phyloP scores from a whole-genome alignment of 2,329 filamentous ascomycete genomes.

The Colletotrichum paranaense region DNA sequence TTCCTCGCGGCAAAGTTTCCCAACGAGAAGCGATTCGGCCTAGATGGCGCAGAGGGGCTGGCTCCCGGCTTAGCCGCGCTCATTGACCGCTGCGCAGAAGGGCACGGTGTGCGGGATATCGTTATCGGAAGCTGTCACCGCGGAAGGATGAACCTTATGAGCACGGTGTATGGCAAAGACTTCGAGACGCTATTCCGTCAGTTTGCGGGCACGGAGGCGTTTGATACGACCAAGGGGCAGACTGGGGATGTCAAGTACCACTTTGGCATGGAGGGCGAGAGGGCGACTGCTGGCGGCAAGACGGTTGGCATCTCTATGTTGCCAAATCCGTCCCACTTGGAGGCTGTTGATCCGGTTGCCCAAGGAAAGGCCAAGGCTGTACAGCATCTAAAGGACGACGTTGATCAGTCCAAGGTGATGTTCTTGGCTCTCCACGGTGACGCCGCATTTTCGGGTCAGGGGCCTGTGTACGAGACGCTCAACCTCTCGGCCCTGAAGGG shows the following conservation, averaged over 20 bases:
- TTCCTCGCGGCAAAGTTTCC: constrained; percentile 98
- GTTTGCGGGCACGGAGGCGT: constrained; percentile 88
- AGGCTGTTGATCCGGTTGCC: constrained; percentile 97
- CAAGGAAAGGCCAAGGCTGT: constrained; percentile 97
- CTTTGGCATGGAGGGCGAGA: constrained; percentile 99
- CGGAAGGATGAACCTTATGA: constrained; percentile 96
- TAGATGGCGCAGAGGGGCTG: constrained; percentile 95
- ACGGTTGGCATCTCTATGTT: constrained; percentile 97
- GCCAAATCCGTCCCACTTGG: constrained; percentile 97
- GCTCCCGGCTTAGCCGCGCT: constrained; percentile 99
- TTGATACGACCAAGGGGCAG: constrained; percentile 80
- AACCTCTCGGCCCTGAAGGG: constrained; percentile 95
- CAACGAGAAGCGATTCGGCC: constrained; percentile 98
- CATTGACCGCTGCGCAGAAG: constrained; percentile 94
- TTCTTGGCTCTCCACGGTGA: constrained; percentile 95
- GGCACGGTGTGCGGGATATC: constrained; percentile 95
- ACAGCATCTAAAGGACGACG: constrained; percentile 98
- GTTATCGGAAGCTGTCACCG: constrained; percentile 99
- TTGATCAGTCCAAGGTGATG: constrained; percentile 91
- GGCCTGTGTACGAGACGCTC: constrained; percentile 97
- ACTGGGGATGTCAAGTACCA: constrained; percentile 99
- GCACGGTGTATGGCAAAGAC: constrained; percentile 97
- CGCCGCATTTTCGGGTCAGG: constrained; percentile 95
- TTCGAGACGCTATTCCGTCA: constrained; percentile 99
- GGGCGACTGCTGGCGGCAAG: constrained; percentile 96